Base-by-base conservation (phyloP, 148 eudicot species). In the Drosera capensis region DNA sequence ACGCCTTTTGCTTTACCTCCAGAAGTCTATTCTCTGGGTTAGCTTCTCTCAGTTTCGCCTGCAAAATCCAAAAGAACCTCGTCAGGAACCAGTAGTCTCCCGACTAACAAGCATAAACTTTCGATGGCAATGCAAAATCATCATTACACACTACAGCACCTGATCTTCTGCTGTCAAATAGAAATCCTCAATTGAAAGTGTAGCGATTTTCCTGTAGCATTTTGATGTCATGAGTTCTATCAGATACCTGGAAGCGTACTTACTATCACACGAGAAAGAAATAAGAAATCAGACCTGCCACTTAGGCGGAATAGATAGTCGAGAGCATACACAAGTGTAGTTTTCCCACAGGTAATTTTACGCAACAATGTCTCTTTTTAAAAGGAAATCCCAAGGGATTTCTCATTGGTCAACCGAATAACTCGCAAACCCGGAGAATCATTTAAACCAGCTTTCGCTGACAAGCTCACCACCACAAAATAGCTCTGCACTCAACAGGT, bases 101-200 rank as follows among this genome's bases (percentile, higher is more conserved):
- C 36, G 19, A 52, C 24, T n/a, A 36, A 62, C n/a, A 23, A 40
- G 36, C 49, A 50, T 29, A 45, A 45, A 45, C 30, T 41, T 1
- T 39, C 21, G 44, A 23, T 36, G 29, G 29, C 49, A 39, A 8
- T 2, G 36, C 39, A 47, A 56, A 31, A 25, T 56, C 19, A 43
- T n/a, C 39, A 43, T 3, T 12, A n/a, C 52, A 48, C 15, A 21
- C 31, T 23, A 23, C 16, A 39, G 18, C 68, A 90, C 97, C 95
- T 90, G 97, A 38, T 77, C 80, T 48, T 78, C 84, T 36, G 87
- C 82, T 53, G 97, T 90, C 63, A 84, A 65, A 56, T 90, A 90
- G 69, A 90, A 90, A 70, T 90, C 97, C 61, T 90, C 97, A 48
- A 90, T 90, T 48, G 97, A 90, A 64, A 90, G 43, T 6, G 97